Conservation (phyloP, 306 rosid genomes). For the Prunus kanzakura region DNA sequence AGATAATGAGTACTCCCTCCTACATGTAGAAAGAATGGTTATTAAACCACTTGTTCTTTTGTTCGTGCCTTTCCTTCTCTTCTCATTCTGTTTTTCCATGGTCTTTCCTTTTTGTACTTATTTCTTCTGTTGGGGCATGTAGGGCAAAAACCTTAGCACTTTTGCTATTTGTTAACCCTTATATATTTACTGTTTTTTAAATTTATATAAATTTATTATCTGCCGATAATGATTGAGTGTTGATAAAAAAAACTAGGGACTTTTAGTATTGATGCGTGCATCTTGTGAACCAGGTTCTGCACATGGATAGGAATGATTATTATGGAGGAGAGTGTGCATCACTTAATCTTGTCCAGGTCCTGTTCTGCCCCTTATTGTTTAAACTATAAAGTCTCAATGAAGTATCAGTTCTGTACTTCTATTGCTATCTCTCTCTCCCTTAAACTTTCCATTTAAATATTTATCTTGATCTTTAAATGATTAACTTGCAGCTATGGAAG, state of each 20-base stretch:
- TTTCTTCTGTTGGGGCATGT: not conserved
- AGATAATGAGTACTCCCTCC: not conserved
- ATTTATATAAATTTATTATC: not conserved
- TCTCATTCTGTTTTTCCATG: not conserved
- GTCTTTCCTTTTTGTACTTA: not conserved
- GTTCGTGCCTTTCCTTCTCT: not conserved
- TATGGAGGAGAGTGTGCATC: constrained; percentile 96
- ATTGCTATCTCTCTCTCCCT: not conserved
- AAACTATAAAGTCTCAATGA: not conserved
- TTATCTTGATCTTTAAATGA: constrained; percentile 4
- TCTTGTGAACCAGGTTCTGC: constrained; percentile 63
- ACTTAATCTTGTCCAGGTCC: constrained; percentile 85
- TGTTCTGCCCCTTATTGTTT: not conserved
- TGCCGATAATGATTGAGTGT: not conserved
- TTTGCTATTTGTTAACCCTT: not conserved
- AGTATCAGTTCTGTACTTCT: not conserved
- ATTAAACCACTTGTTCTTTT: not conserved
- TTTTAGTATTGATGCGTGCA: not conserved
- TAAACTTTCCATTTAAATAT: not conserved
- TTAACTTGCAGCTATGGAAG: constrained; percentile 81
- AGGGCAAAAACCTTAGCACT: too few species aligned
- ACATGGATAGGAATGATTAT: constrained; percentile 94
- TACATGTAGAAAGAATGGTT: not conserved
- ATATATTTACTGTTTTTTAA: not conserved
- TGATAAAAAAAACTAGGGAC: not conserved